Base-by-base conservation (phyloP, 139 green algal species). In the Volvox africanus region DNA sequence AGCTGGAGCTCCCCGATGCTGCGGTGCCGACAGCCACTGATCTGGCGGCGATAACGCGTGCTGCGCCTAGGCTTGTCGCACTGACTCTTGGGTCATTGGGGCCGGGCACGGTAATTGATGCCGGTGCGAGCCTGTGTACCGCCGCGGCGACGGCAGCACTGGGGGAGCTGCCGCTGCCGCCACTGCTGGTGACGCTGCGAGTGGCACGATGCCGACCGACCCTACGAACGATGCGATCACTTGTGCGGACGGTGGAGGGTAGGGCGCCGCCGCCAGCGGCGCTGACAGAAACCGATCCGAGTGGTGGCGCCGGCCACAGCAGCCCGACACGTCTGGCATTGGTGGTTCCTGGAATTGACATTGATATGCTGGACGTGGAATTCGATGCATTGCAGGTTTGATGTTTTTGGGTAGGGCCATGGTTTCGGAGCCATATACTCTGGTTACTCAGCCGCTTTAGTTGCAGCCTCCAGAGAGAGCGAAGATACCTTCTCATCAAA, bases 351-450 rank as follows among this genome's bases (percentile, higher is more conserved):
- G 82, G 82, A 3, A 76, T 88, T 1, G 82, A 88, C 33, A 33
- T 88, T 1, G 82, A 88, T 32, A 65, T 88, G 62, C 16, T 69
- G 30, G 82, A 88, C 26, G 82, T 88, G 13, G 82, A 88, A 22
- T 88, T 79, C 19, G 82, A 88, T 20, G 55, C 82, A 1, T 2
- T 88, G 32, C 82, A 88, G 82, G 82, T 88, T 35, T 6, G 82
- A n/a, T n/a, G n/a, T n/a, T n/a, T n/a, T n/a, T n/a, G n/a, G n/a
- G n/a, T n/a, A n/a, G n/a, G n/a, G n/a, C n/a, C n/a, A n/a, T n/a
- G n/a, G n/a, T n/a, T n/a, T n/a, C n/a, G n/a, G n/a, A n/a, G n/a
- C n/a, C n/a, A n/a, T n/a, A n/a, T n/a, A n/a, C n/a, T n/a, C n/a
- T n/a, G n/a, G n/a, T n/a, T n/a, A n/a, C n/a, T n/a, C n/a, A n/a